Conservation (phyloP, 2,329 filamentous ascomycete species). For the Apiospora malaysiana region DNA sequence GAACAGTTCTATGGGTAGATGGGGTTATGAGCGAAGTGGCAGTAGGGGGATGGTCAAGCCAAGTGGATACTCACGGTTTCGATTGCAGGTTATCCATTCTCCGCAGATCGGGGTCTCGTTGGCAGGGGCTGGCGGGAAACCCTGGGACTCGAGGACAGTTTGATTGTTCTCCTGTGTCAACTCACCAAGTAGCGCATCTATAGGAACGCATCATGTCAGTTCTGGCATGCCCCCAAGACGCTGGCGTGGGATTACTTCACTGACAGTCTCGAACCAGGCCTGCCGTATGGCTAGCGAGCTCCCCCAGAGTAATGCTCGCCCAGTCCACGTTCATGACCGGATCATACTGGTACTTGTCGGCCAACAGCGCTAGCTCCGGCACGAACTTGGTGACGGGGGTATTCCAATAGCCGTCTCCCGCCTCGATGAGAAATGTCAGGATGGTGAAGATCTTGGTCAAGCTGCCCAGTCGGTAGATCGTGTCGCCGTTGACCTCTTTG, state of each 20-base stretch:
- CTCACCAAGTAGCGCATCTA: background rate
- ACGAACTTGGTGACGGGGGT: constrained; percentile 30
- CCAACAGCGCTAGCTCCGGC: constrained; percentile 34
- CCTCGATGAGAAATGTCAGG: constrained; percentile 37
- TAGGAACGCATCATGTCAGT: background rate
- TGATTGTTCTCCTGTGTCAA: background rate
- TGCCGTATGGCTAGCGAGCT: constrained; percentile 38
- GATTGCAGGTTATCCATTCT: background rate
- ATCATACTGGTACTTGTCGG: constrained; percentile 26
- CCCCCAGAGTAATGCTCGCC: constrained; percentile 36
- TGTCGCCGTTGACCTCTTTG: constrained; percentile 30
- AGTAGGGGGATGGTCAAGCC: background rate
- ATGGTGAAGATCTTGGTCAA: constrained; percentile 42
- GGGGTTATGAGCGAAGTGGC: background rate
- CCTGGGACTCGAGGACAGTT: background rate
- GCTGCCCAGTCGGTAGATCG: constrained; percentile 39
- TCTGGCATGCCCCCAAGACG: background rate
- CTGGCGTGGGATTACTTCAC: constrained; percentile 15
- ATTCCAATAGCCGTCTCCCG: constrained; percentile 37
- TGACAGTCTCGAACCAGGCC: constrained; percentile 40
- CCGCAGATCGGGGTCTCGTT: background rate
- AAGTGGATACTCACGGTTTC: background rate
- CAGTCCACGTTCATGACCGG: constrained; percentile 34
- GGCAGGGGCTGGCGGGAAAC: constrained; percentile 1
- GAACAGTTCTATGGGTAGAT: background rate